Evolutionary conservation across 2,329 filamentous ascomycete species (phyloP), one percentile per base, ranked within the genome.

Genomic region (Aspergillus cejpii): DNA sequence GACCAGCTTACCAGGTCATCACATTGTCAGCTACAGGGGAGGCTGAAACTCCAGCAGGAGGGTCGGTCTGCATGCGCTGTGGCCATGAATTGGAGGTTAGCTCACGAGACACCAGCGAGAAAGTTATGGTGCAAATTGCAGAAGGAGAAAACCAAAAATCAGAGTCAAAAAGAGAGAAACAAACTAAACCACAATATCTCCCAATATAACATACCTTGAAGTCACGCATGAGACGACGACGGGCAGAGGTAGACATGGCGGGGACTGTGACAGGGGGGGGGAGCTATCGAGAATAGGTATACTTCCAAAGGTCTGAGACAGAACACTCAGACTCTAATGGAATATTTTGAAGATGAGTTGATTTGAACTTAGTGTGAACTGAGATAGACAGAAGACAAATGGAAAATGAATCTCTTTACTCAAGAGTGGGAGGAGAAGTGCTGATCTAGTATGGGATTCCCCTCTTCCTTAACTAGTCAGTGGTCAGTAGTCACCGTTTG

Each of bases 11-110:
- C 64, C 63, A 68, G 14, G 64, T 67, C 65, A 68, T 68, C 12
- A 68, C 65, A 62, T 68, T 68, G 44, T 68, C 63, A 17, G 91
- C 88, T 37, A 97, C 86, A 5, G 92, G 92, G 42, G 90, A 97
- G 12, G 92, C 92, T 54, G 91, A 97, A 42, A 98, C 91, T 47
- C 92, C 92, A 41, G 91, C 91, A 7, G 92, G 92, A 67, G 92
- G 92, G 64, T 98, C 92, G 37, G 91, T 97, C 74, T 98, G 92
- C 91, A 98, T 98, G 70, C 92, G 89, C 90, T 95, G 64, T 43
- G 44, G 33, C 47, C 41, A 50, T 46, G 36, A 42, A 43, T 40
- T 15, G 51, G 50, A 33, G 43, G 27, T 50, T 48, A 57, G 44
- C 38, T 44, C 39, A 40, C 41, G 26, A 37, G 44, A 41, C 2